Evolutionary conservation across 2,329 filamentous ascomycete species (phyloP).

Genomic region (Juglanconis juglandina): DNA sequence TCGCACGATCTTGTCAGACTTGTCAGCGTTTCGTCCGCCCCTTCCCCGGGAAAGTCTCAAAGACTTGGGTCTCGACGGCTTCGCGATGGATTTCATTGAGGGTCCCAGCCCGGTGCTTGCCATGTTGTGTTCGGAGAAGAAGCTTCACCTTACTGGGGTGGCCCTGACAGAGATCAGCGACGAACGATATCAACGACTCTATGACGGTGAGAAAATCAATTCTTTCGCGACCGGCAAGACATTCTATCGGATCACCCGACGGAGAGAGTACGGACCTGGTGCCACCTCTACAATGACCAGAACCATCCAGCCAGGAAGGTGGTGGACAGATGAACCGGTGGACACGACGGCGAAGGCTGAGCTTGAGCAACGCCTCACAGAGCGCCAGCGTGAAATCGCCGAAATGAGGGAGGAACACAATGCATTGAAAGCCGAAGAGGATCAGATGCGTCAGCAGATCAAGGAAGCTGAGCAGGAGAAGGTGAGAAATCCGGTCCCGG

Average conservation of each 20-base stretch:
- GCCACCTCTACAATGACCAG: slow-evolving; percentile 68
- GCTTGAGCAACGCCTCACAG: slow-evolving; percentile 51
- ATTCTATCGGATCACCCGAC: slow-evolving; percentile 62
- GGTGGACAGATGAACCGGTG: slow-evolving; percentile 76
- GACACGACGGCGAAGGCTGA: slow-evolving; percentile 63
- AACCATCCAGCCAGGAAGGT: slow-evolving; percentile 56
- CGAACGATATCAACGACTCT: slow-evolving; percentile 64
- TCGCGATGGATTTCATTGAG: slow-evolving; percentile 72
- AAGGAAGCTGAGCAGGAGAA: slow-evolving; percentile 35
- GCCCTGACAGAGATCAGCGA: slow-evolving; percentile 60
- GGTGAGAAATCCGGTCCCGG: slow-evolving; percentile 31
- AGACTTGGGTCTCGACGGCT: slow-evolving; percentile 69
- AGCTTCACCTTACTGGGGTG: slow-evolving; percentile 66
- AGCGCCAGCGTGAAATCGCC: slow-evolving; percentile 35
- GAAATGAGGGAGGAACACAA: slow-evolving; percentile 34
- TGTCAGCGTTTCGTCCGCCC: slow-evolving; percentile 54
- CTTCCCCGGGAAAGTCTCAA: slow-evolving; percentile 53
- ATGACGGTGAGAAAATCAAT: slow-evolving; percentile 53
- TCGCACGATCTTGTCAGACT: slow-evolving; percentile 54
- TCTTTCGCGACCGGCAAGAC: slow-evolving; percentile 68
- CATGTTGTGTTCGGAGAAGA: slow-evolving; percentile 77
- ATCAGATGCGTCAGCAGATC: slow-evolving; percentile 36
- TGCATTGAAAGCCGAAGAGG: slow-evolving; percentile 35
- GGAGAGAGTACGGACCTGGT: slow-evolving; percentile 74
- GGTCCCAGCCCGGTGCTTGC: slow-evolving; percentile 81